Base-by-base conservation (phyloP, 2,329 filamentous ascomycete species). In the Ciborinia camelliae region DNA sequence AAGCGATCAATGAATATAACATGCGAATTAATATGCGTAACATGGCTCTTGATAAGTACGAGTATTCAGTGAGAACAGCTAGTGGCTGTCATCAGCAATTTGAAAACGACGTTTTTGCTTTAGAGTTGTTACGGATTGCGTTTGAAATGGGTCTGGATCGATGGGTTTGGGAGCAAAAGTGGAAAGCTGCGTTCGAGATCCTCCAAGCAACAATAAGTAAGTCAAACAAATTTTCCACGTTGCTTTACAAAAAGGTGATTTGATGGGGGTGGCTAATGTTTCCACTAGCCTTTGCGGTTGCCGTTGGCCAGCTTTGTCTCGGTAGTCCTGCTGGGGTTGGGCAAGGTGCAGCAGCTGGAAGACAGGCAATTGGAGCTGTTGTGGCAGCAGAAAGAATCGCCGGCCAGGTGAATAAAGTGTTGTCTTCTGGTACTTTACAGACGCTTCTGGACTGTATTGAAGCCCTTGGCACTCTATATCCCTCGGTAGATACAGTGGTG, bases 401-500 rank as follows among this genome's bases (percentile, higher is more conserved):
- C 26, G 41, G 28, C 4, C 54, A 58, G 20, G 41, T 58, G 39
- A 45, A 45, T 12, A 47, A 18, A 58, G n/a, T 32, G n/a, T 58
- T 58, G 20, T 58, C 54, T 7, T 58, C 54, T 23, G 54, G 54
- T 26, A 58, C 57, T 28, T 60, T 60, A 15, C 57, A 60, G 15
- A 39, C 30, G 1, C 57, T 60, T 50, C 43, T 47, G 10, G 57
- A 50, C 20, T 60, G 57, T 4, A 60, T 60, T 8, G 57, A 60
- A 14, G 43, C 57, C 41, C 45, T 60, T 48, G 57, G 45, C 6
- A 60, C 43, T 26, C 14, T 60, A 23, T 60, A 60, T 26, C 45
- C 45, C 12, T 35, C 57, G 2, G 45, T 60, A 1, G 57, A 60
- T n/a, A 50, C 43, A 35, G 23, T 60, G 7, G 57, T 60, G 28